Evolutionary conservation across 768 basidiomycete genomes (phyloP), one percentile per base, ranked within the genome.

Genomic region (Gelatoporia subvermispora): DNA sequence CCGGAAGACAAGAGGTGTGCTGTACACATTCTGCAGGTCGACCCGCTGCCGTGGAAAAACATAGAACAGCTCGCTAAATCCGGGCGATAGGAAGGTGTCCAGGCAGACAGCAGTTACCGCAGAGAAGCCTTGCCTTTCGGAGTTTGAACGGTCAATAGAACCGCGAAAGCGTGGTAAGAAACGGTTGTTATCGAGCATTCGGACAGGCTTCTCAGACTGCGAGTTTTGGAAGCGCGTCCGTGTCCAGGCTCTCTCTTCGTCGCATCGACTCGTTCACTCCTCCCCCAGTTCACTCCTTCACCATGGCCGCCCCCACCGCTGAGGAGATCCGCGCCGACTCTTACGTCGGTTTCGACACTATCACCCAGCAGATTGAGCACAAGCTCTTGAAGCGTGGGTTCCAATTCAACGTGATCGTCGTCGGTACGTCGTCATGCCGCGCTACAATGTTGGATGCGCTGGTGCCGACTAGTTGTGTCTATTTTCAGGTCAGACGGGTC

Each of bases 381-480:
- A 97, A 97, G 80, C 86, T 97, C 56, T 81, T 98, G 73, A 97
- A 97, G 74, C 84, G 95, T 55, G 95, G 95, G 52, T 98, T 98
- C 78, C 92, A 97, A 76, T 98, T 98, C 82, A 98, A 97, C 64
- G 88, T 96, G 52, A 97, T 98, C 64, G 88, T 92, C 53, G 95
- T 87, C 60, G 95, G 94, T 94, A 57, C 61, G 86, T 79, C 44
- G 39, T 41, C 49, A 40, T 40, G 34, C 28, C 28, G 13, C 25
- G 18, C 37, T 23, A 40, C 35, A 45, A 49, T 41, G n/a, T 21
- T 8, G 17, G 40, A 3, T 22, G 3, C 48, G 40, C 41, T 37
- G 41, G 4, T 35, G 43, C 35, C 50, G n/a, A 49, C 17, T 24
- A 25, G 7, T 34, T 20, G 9, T 44, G 43, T 37, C 21, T 41